Base-by-base conservation (phyloP, 2,329 filamentous ascomycete genomes). In the Cadophora luteo-olivacea region DNA sequence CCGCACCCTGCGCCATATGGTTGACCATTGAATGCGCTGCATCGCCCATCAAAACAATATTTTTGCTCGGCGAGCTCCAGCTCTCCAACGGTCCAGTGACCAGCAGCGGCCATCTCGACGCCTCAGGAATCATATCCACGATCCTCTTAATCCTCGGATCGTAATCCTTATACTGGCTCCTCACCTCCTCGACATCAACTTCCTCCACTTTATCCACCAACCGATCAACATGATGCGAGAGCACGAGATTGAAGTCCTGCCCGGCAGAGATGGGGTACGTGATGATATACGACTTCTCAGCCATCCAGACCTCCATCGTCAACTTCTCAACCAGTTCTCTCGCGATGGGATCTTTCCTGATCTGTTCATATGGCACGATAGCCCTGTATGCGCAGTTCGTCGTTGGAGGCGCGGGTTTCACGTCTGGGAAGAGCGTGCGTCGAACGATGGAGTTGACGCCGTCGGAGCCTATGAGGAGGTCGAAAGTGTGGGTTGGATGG, bases 221-320 rank as follows among this genome's bases (percentile, higher is more conserved):
- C 9, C 78, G 75, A 22, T 78, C 74, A 1, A 77, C 76, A 64
- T 81, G 80, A 72, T 82, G 81, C 9, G 78, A 80, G 24, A 83
- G 75, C 3, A 82, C 81, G 73, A 83, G 75, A 70, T 82, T 82
- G 74, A 82, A 80, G 61, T 77, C 75, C 55, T 75, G 80, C 14
- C 79, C 79, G 3, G 73, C 77, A 9, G 74, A 79, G 60, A 83
- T 82, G 1, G 80, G 81, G 69, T 83, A 83, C 1, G 79, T 79
- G 69, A 84, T 83, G 68, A 83, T 82, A 67, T 82, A 82, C 2
- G 76, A 73, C 14, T 77, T 76, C 4, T 75, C 68, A 24, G 75
- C 69, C 80, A 82, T 79, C 81, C 81, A 83, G 2, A 82, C 79
- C 61, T 83, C 80, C 79, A 83, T 81, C 3, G 79, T 82, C 12